Evolutionary conservation across 305 asterid species (phyloP).

Genomic region (Plantago coronopus): DNA sequence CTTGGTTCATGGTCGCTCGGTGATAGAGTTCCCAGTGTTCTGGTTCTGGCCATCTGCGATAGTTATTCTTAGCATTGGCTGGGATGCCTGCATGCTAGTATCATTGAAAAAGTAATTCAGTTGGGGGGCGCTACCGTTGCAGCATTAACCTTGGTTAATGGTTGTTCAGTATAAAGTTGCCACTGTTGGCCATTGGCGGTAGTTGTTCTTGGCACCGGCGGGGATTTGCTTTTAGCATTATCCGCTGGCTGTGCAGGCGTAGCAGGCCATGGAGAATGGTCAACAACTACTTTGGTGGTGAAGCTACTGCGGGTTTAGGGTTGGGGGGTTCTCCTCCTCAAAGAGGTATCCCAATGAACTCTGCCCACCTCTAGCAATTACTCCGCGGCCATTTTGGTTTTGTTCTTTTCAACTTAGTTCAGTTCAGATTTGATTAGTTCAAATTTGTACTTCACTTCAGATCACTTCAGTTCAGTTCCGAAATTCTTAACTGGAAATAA

Average conservation of each 20-base stretch:
- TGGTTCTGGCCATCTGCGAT: slow-evolving; percentile 72
- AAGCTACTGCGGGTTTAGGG: slow-evolving; percentile 30
- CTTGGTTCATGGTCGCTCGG: slow-evolving; percentile 73
- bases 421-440: no score
- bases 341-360: slow-evolving; percentile 79
- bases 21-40: slow-evolving; percentile 68
- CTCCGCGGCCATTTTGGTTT: slow-evolving; percentile 54
- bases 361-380: slow-evolving; percentile 76
- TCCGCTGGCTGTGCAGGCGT: slow-evolving; percentile 24
- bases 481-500: no score
- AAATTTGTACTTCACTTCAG: no score
- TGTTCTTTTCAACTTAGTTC: no score
- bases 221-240: slow-evolving; percentile 31
- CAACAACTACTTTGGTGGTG: slow-evolving; percentile 26
- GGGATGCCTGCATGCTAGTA: no score
- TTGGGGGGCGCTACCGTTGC: slow-evolving; percentile 81
- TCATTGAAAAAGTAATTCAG: slow-evolving; percentile 57
- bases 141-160: slow-evolving; percentile 75
- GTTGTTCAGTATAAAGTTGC: slow-evolving; percentile 72
- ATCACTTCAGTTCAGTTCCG: no score
- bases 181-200: slow-evolving; percentile 69
- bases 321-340: slow-evolving; percentile 39
- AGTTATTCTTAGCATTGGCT: slow-evolving; percentile 48
- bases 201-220: slow-evolving; percentile 48
- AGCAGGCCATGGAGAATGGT: slow-evolving; percentile 29